Evolutionary conservation across 1,284 basidiomycete species (phyloP).

Genomic region (Fomitopsis betulina): DNA sequence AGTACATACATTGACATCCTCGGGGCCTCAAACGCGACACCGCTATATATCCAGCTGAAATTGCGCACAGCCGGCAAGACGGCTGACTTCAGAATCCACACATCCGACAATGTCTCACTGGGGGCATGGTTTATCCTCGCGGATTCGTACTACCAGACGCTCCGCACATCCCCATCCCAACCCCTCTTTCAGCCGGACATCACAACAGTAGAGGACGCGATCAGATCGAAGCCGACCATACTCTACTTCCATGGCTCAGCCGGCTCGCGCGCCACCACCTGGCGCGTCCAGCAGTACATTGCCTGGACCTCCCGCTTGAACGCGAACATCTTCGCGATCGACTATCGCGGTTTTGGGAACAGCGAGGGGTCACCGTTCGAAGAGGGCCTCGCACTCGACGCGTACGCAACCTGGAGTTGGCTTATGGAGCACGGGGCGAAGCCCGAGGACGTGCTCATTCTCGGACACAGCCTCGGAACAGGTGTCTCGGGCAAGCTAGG

Average conservation of each 20-base stretch:
- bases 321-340: slow-evolving; percentile 79
- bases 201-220: slow-evolving; percentile 38
- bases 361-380: slow-evolving; percentile 78
- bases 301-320: slow-evolving; percentile 58
- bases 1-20: slow-evolving; percentile 26
- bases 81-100: slow-evolving; percentile 65
- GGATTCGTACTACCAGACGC: slow-evolving; percentile 55
- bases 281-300: slow-evolving; percentile 61
- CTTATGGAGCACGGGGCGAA: slow-evolving; percentile 54
- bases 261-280: slow-evolving; percentile 64
- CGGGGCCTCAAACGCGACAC: background rate
- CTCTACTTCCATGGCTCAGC: slow-evolving; percentile 92
- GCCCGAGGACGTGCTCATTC: slow-evolving; percentile 58
- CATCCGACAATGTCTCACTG: slow-evolving; percentile 72
- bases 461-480: slow-evolving; percentile 84
- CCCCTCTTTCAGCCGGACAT: slow-evolving; percentile 29
- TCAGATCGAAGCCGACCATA: slow-evolving; percentile 66
- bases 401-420: slow-evolving; percentile 80
- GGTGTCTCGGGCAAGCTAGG: slow-evolving; percentile 68
- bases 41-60: slow-evolving; percentile 6
- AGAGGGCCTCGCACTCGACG: slow-evolving; percentile 72
- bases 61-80: slow-evolving; percentile 68
- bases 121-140: slow-evolving; percentile 91
- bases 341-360: slow-evolving; percentile 93
- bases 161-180: slow-evolving; percentile 25